Conservation (phyloP, 2,329 filamentous ascomycete genomes). For the Drechslera avenae region DNA sequence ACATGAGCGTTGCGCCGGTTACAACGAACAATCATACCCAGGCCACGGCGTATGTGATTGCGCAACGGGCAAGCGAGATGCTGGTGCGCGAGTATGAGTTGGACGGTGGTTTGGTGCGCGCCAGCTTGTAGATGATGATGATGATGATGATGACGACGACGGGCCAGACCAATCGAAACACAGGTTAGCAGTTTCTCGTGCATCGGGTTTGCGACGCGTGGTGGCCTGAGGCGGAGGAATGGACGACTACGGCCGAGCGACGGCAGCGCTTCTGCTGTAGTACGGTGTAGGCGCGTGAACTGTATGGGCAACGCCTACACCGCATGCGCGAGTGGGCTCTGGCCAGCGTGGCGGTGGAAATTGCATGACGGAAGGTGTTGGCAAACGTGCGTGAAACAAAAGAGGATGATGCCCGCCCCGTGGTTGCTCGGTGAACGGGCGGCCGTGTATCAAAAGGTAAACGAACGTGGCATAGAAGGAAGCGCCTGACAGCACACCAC, state of each 20-base stretch:
- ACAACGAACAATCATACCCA: constrained; percentile 46
- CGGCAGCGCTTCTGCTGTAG: neutral
- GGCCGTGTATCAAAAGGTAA: neutral
- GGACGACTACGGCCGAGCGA: constrained; percentile 1
- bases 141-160: too few relatives aligned
- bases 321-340: neutral
- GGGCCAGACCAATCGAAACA: neutral
- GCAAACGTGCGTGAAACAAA: constrained; percentile 8
- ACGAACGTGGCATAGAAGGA: neutral
- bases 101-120: neutral
- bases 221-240: neutral
- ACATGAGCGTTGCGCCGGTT: constrained; percentile 43
- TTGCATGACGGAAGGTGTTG: constrained; percentile 10
- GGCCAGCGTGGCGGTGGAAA: constrained; percentile 4
- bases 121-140: too few relatives aligned
- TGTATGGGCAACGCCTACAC: neutral
- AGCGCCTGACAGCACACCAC: constrained; percentile 4
- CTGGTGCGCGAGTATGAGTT: constrained; percentile 39
- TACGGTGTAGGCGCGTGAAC: neutral
- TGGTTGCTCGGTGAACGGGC: constrained; percentile 22
- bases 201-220: too few relatives aligned
- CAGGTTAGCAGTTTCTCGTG: neutral
- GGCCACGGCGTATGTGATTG: constrained; percentile 43
- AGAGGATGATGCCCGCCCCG: constrained; percentile 1
- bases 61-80: constrained; percentile 43